A percentile compares a stretch with the other conserved stretches of the same genome.
phyloP scores from a whole-genome alignment of 768 basidiomycete species.

The Trametes meyenii region DNA sequence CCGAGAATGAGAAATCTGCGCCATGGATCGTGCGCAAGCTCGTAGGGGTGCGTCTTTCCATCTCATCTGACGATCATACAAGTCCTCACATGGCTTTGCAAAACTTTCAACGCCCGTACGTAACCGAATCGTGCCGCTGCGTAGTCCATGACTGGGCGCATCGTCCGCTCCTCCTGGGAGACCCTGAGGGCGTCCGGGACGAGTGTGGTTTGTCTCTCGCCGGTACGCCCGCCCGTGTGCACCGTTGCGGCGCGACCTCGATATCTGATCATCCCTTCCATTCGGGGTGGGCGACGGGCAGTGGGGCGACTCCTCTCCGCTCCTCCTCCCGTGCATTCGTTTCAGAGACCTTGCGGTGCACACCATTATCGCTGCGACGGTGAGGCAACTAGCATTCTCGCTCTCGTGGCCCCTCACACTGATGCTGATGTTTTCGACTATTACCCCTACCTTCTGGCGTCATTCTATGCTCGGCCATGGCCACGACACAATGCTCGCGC shows the following conservation, averaged over 20 bases:
- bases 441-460: not conserved
- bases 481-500: not conserved
- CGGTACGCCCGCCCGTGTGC: conserved; percentile 41
- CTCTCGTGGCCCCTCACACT: not conserved
- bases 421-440: not conserved
- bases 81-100: not conserved
- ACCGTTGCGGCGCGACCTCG: conserved; percentile 8
- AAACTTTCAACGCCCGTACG: not conserved
- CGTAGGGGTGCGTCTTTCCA: conserved; percentile 53
- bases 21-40: conserved; percentile 69
- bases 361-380: conserved; percentile 62
- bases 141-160: conserved; percentile 63
- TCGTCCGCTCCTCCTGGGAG: conserved; percentile 67
- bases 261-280: not conserved
- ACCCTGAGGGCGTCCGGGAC: conserved; percentile 61
- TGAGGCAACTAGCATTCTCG: conserved; percentile 33
- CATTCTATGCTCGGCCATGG: not conserved
- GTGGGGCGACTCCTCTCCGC: conserved; percentile 68
- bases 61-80: conserved; percentile 4
- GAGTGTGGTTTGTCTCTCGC: conserved; percentile 61
- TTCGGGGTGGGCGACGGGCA: conserved; percentile 26
- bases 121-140: not conserved
- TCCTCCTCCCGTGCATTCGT: conserved; percentile 64
- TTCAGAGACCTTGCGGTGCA: conserved; percentile 66
- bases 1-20: conserved; percentile 57